These are phyloP conservation scores for Hygrophorus pudorinus DNA, from an alignment of 768 basidiomycete genomes.

Conservation along the genomic window DNA sequence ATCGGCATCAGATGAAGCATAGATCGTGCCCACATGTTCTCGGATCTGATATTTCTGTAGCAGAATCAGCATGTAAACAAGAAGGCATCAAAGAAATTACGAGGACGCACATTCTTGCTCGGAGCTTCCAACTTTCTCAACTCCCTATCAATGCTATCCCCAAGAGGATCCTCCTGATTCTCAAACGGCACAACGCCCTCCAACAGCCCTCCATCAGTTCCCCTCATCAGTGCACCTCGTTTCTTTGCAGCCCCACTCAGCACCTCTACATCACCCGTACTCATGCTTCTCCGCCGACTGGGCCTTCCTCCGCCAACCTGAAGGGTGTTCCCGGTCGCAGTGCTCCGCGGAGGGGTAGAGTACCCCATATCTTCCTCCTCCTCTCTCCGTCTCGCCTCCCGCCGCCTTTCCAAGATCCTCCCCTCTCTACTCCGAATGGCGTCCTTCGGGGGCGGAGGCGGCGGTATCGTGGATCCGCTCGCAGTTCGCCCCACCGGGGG, in stretches of 20 bases:
- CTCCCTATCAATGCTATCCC: constrained; percentile 66
- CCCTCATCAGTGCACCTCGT: constrained; percentile 20
- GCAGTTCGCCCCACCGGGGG: constrained; percentile 27
- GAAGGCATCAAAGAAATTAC: constrained; percentile 2
- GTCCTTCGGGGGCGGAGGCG: constrained; percentile 53
- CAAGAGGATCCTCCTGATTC: constrained; percentile 43
- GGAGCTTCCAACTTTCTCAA: constrained; percentile 45
- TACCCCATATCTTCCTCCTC: constrained; percentile 31
- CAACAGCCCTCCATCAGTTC: constrained; percentile 27
- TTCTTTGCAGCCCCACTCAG: constrained; percentile 24
- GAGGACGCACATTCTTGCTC: constrained; percentile 30
- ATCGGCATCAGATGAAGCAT: constrained; percentile 69
- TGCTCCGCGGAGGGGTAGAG: constrained; percentile 14
- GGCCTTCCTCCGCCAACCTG: constrained; percentile 34
- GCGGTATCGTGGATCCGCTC: constrained; percentile 30
- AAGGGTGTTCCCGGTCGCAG: constrained; percentile 13
- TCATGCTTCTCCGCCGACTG: constrained; percentile 61
- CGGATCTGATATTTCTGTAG: constrained; percentile 72
- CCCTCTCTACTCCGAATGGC: constrained; percentile 58
- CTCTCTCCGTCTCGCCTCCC: constrained; percentile 49
- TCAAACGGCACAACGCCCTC: constrained; percentile 21
- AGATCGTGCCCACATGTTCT: constrained; percentile 67
- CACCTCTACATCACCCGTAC: constrained; percentile 63
- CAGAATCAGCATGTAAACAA: constrained; percentile 6
- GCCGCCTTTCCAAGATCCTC: constrained; percentile 59